Conservation (phyloP, 495 filamentous ascomycete species). For the Echria macrotheca region DNA sequence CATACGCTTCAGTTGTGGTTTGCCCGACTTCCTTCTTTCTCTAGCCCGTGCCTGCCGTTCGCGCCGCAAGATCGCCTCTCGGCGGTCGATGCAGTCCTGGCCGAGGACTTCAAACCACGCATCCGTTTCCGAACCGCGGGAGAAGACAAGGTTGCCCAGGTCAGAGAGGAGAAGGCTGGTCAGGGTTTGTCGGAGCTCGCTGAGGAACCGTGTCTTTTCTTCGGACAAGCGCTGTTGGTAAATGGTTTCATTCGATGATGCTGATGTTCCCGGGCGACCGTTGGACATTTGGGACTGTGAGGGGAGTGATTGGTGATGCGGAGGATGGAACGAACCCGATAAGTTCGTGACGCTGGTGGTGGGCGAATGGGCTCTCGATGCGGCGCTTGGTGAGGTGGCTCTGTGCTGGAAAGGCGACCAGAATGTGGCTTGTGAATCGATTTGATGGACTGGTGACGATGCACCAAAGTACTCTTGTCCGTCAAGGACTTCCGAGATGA, state of each 20-base stretch:
- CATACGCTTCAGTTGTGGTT: constrained; percentile 35
- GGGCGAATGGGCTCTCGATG: constrained; percentile 50
- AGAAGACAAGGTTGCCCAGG: constrained; percentile 77
- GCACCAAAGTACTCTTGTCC: constrained; percentile 65
- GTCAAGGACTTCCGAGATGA: constrained; percentile 58
- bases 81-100: constrained; percentile 70
- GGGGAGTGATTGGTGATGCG: constrained; percentile 34
- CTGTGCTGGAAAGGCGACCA: constrained; percentile 77
- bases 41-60: constrained; percentile 33
- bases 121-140: constrained; percentile 86
- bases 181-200: constrained; percentile 70
- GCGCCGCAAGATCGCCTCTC: constrained; percentile 57
- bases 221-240: constrained; percentile 48
- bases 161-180: constrained; percentile 86
- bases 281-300: constrained; percentile 37
- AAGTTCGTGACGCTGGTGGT: constrained; percentile 49
- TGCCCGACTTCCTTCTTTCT: constrained; percentile 42
- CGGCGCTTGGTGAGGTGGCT: constrained; percentile 56
- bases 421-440: constrained; percentile 76
- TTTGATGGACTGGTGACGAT: constrained; percentile 63
- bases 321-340: constrained; percentile 39
- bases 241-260: constrained; percentile 56
- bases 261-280: constrained; percentile 47
- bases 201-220: constrained; percentile 61
- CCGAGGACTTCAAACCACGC: constrained; percentile 77